Base-by-base conservation (phyloP, 2,329 filamentous ascomycete genomes). In the Diaporthe australafricana region DNA sequence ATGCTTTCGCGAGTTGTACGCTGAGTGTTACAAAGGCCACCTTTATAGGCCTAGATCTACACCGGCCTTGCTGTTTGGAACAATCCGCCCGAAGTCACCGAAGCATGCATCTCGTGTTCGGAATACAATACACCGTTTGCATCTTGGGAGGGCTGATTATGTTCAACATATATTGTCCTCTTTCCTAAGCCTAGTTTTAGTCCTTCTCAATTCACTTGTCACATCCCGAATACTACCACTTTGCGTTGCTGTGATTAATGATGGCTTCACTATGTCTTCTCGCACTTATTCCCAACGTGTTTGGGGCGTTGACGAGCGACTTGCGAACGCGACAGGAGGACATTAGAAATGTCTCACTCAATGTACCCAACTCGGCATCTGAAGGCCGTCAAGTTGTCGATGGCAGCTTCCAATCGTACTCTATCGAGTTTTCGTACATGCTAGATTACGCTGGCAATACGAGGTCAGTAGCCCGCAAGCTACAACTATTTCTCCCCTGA, bases 351-450 rank as follows among this genome's bases (percentile, higher is more conserved):
- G 27, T 63, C 20, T 25, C 47, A 14, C 68, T 70, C n/a, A 17
- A 55, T n/a, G 47, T 70, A 2, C 68, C 68, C 22, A 14, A 17
- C 5, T 45, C 56, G 0, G 68, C 22, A 16, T 56, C 68, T 4
- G 27, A 63, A 17, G 68, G 68, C n/a, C 56, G 45, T 25, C 68
- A 70, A 35, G 45, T 32, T 20, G 47, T 70, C 35, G 47, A 62
- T 32, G n/a, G 47, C 35, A 66, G 40, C 11, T 70, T 65, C 60
- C 56, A 65, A 35, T 62, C 56, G 12, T 70, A 70, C 12, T 67
- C 63, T 11, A 52, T 70, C 38, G 68, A 70, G 47, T 70, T 70
- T 20, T 48, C 68, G 12, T 70, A 42, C 8, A 70, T 70, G 53
- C 50, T 62, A 17, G 56, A 69, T 45, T 35, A 71, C 40, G 35